Evolutionary conservation across 164 flowering plant species (phyloP).

Genomic region (Nelumbo lutea): DNA sequence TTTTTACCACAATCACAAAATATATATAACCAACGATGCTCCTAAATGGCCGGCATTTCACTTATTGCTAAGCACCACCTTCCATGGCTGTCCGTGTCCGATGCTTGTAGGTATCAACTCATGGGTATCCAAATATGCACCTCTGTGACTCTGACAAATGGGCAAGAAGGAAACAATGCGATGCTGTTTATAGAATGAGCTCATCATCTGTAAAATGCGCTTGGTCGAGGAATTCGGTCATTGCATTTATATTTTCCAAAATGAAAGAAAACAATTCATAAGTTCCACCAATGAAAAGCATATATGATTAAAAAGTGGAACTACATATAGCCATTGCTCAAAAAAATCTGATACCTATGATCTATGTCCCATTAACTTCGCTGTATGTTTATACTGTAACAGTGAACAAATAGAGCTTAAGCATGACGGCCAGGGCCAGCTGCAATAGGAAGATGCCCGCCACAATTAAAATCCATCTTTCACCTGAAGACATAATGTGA

Average conservation of each 20-base stretch:
- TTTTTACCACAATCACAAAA: too few relatives aligned
- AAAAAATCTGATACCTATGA: not conserved
- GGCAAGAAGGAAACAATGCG: not conserved
- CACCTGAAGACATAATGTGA: constrained; percentile 88
- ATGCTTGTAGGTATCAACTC: too few relatives aligned
- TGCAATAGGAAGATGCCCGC: constrained; percentile 87
- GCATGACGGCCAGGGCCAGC: constrained; percentile 71
- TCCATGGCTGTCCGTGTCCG: too few relatives aligned
- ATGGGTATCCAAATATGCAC: not conserved
- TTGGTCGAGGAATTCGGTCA: not conserved
- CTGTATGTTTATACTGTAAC: constrained; percentile 42
- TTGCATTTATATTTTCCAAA: constrained; percentile 12
- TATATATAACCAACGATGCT: too few relatives aligned
- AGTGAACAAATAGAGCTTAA: constrained; percentile 88
- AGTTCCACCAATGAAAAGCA: not conserved
- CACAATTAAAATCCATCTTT: constrained; percentile 91
- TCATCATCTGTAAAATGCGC: not conserved
- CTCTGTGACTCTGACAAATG: not conserved
- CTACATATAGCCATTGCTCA: constrained; percentile 6
- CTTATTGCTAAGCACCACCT: too few relatives aligned
- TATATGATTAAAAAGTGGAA: constrained; percentile 1
- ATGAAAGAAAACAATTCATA: constrained; percentile 26
- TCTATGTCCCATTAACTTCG: not conserved
- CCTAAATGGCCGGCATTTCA: too few relatives aligned
- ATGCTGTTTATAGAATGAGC: too few relatives aligned